phyloP scores from a whole-genome alignment of 176 grass and related monocot species.

The Avena eriantha region DNA sequence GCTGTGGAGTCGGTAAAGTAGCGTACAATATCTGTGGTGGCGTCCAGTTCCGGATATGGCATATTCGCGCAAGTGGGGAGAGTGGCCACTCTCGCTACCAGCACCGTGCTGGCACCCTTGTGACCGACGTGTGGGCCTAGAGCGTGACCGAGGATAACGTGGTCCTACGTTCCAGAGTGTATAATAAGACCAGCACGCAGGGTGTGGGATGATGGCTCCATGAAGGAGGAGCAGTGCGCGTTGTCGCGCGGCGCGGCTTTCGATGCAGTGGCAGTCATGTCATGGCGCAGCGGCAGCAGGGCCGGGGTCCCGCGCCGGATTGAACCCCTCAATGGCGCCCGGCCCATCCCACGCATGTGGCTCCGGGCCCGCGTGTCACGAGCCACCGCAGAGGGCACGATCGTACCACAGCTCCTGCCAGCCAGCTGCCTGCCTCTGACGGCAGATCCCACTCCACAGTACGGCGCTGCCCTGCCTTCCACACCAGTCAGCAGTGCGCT shows the following conservation, averaged over 20 bases:
- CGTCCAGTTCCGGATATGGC: constrained; percentile 38
- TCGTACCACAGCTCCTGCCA: constrained; percentile 9
- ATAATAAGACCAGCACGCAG: not conserved
- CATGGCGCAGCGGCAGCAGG: not conserved
- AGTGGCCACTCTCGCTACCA: too few species aligned
- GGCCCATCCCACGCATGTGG: constrained; percentile 45
- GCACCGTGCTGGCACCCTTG: accelerated
- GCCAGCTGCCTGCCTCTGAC: not conserved
- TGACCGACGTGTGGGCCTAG: not conserved
- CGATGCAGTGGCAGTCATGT: constrained; percentile 27
- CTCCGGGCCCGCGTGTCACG: constrained; percentile 47
- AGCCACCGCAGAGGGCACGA: not conserved
- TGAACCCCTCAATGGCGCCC: constrained; percentile 67
- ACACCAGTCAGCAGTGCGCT: constrained; percentile 27
- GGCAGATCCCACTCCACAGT: constrained; percentile 57
- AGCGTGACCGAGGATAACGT: accelerated
- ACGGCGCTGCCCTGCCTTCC: not conserved
- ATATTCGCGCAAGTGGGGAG: constrained; percentile 24
- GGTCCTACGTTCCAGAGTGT: not conserved
- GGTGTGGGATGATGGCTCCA: too few species aligned
- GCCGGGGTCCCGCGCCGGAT: constrained; percentile 47
- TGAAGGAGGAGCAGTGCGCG: not conserved
- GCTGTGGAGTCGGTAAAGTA: accelerated
- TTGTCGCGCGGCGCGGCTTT: constrained; percentile 46
- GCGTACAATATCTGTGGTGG: constrained; percentile 6